These are phyloP conservation scores for Exophiala aquamarina DNA, from an alignment of 2,329 filamentous ascomycete species.

Conservation along the genomic window DNA sequence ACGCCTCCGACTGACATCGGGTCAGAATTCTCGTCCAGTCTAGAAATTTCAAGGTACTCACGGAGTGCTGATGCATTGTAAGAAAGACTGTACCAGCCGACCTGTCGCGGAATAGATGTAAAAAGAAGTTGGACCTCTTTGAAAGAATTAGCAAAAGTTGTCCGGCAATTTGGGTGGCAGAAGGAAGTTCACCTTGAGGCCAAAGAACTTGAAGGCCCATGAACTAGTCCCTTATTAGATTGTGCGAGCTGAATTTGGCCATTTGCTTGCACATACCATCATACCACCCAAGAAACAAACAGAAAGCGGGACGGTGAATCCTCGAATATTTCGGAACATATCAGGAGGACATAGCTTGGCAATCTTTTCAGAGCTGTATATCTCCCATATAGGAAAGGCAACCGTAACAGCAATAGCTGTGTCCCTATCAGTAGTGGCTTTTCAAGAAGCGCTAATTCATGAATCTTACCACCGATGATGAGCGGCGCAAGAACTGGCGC, in stretches of 20 bases:
- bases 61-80: background rate
- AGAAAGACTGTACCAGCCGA: background rate
- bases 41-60: background rate
- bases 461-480: conserved; percentile 11
- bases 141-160: background rate
- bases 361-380: conserved; percentile 6
- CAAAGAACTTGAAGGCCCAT: conserved; percentile 10
- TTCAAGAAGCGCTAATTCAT: too few species aligned
- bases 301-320: conserved; percentile 4
- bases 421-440: too few species aligned
- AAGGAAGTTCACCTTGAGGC: conserved; percentile 8
- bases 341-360: conserved; percentile 10
- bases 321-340: conserved; percentile 7
- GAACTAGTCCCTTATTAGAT: conserved; percentile 2
- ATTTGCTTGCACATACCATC: conserved; percentile 1
- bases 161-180: background rate
- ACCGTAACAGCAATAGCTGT: conserved; percentile 7
- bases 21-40: background rate
- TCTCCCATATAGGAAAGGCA: conserved; percentile 14
- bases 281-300: conserved; percentile 8
- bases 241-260: background rate
- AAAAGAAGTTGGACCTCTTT: background rate
- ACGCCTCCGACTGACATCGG: background rate
- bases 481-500: conserved; percentile 8
- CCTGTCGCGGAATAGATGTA: background rate